Conservation (phyloP, 2,329 filamentous ascomycete genomes). For the Arthrinium phaeospermum region DNA sequence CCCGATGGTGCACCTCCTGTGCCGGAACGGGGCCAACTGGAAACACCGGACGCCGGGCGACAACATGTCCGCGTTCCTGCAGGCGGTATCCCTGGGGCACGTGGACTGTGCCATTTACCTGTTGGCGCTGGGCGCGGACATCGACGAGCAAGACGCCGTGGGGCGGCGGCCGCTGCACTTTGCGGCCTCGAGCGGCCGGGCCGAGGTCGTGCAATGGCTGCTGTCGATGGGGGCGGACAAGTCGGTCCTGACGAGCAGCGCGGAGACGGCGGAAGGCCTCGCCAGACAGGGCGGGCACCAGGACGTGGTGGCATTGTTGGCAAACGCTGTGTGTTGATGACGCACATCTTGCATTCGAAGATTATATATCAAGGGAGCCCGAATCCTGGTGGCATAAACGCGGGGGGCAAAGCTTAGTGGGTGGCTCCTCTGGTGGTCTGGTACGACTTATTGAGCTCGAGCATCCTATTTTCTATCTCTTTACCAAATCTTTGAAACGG, state of each 20-base stretch:
- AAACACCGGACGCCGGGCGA: background rate
- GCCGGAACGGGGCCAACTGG: background rate
- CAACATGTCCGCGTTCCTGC: background rate
- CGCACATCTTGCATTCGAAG: too few relatives aligned
- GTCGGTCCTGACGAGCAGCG: background rate
- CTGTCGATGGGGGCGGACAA: background rate
- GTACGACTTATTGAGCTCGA: too few relatives aligned
- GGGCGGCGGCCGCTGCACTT: background rate
- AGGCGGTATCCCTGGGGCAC: background rate
- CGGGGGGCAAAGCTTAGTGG: too few relatives aligned
- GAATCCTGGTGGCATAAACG: too few relatives aligned
- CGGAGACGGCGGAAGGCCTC: background rate
- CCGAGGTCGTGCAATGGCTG: background rate
- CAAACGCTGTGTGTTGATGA: too few relatives aligned
- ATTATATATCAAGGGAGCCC: too few relatives aligned
- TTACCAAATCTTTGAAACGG: too few relatives aligned
- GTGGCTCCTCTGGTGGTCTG: too few relatives aligned
- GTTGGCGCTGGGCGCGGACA: background rate
- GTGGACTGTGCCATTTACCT: background rate
- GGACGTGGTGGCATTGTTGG: background rate
- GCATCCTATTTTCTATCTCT: too few relatives aligned
- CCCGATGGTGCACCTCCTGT: background rate
- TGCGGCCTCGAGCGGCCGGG: background rate
- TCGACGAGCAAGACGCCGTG: background rate
- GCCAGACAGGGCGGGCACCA: background rate